Percentiles rank a stretch among this genome's conserved stretches.
These are phyloP conservation scores for Coemansia sp. DNA, from an alignment of 192 early-diverging fungal species.

Conservation along the genomic window DNA sequence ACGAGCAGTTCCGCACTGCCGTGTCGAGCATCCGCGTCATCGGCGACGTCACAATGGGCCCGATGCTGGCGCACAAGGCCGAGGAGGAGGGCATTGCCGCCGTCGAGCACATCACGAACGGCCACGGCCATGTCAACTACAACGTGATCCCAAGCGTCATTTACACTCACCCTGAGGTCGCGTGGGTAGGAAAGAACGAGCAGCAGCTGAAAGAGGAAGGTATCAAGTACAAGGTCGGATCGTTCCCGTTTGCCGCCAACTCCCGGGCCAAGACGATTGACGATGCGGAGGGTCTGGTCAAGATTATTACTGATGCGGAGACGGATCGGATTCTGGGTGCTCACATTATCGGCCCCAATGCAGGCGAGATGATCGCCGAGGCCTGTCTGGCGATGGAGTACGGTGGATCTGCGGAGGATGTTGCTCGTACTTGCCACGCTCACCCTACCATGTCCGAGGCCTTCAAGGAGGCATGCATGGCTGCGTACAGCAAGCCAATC, in stretches of 20 bases:
- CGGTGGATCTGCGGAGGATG: slow-evolving; percentile 95
- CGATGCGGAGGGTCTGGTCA: slow-evolving; percentile 91
- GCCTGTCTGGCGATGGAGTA: slow-evolving; percentile 97
- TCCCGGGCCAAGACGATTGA: slow-evolving; percentile 96
- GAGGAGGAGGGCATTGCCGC: slow-evolving; percentile 99
- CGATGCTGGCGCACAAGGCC: slow-evolving; percentile 99
- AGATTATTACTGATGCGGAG: slow-evolving; percentile 94
- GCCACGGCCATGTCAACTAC: slow-evolving; percentile 99
- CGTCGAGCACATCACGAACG: slow-evolving; percentile 86
- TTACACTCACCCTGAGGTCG: slow-evolving; percentile 98
- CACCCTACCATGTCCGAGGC: slow-evolving; percentile 97
- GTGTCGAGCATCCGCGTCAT: slow-evolving; percentile 89
- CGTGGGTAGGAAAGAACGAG: slow-evolving; percentile 98
- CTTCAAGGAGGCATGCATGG: slow-evolving; percentile 97
- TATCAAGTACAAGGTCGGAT: slow-evolving; percentile 84
- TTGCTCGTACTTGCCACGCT: slow-evolving; percentile 96
- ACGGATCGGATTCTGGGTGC: slow-evolving; percentile 95
- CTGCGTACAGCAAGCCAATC: slow-evolving; percentile 78
- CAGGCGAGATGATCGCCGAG: slow-evolving; percentile 99
- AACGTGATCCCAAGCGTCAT: slow-evolving; percentile 96
- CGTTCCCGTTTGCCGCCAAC: slow-evolving; percentile 96
- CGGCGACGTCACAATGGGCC: slow-evolving; percentile 94
- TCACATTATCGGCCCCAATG: slow-evolving; percentile 98
- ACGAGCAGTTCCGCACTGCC: slow-evolving; percentile 71
- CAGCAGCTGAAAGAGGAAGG: slow-evolving; percentile 85